Conservation (phyloP, 2,329 filamentous ascomycete genomes). For the Neopestalotiopsis sp. region DNA sequence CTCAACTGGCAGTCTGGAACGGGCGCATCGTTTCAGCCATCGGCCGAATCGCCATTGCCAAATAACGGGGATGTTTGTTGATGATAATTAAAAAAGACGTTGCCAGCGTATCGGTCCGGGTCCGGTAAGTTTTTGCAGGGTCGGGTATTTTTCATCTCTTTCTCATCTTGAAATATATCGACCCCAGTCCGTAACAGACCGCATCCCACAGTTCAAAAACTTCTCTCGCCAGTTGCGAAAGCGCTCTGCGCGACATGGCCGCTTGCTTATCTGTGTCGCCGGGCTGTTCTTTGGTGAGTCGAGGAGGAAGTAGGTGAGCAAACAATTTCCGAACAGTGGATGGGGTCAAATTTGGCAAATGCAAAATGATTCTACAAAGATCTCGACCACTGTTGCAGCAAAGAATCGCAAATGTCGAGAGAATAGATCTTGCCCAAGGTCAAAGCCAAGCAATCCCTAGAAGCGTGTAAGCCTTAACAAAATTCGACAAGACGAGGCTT, state of each 20-base stretch:
- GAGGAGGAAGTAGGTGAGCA: background rate
- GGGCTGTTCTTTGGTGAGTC: background rate
- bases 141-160: background rate
- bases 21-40: background rate
- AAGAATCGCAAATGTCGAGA: background rate
- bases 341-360: background rate
- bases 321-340: background rate
- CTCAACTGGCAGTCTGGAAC: background rate
- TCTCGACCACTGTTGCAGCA: background rate
- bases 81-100: background rate
- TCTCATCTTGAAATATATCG: conserved; percentile 16
- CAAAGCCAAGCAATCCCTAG: background rate
- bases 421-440: background rate
- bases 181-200: conserved; percentile 17
- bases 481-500: background rate
- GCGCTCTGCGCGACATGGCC: conserved; percentile 8
- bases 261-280: background rate
- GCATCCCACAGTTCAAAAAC: conserved; percentile 21
- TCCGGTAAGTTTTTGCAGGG: background rate
- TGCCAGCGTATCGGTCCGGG: background rate
- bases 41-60: background rate
- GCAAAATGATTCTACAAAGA: background rate
- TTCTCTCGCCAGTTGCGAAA: conserved; percentile 14
- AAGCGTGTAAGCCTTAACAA: background rate
- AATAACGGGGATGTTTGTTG: background rate